Evolutionary conservation across 1,284 basidiomycete genomes (phyloP).

Genomic region (Ganoderma lucidum): DNA sequence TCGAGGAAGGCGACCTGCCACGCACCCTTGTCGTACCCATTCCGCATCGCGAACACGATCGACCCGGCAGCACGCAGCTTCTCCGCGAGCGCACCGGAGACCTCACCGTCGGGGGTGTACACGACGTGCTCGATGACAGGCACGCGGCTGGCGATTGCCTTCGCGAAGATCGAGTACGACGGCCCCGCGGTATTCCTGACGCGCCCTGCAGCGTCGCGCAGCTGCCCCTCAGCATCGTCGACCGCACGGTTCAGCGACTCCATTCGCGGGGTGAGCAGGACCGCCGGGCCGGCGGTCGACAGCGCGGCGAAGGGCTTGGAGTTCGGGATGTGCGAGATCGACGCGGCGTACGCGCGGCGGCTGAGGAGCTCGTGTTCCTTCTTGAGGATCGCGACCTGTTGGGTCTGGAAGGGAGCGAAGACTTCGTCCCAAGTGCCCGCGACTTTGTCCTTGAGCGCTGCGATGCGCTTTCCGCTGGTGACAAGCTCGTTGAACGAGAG

Average conservation of each 20-base stretch:
- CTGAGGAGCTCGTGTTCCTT: constrained; percentile 52
- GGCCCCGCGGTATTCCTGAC: constrained; percentile 64
- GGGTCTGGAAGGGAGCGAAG: constrained; percentile 41
- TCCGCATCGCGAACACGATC: constrained; percentile 64
- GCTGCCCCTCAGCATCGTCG: constrained; percentile 59
- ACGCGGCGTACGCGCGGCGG: constrained; percentile 52
- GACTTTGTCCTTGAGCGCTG: constrained; percentile 57
- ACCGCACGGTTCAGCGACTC: constrained; percentile 68
- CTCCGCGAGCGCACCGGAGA: constrained; percentile 32
- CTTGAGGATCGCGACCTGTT: constrained; percentile 47
- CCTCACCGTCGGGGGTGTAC: constrained; percentile 46
- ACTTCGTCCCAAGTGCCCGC: constrained; percentile 55
- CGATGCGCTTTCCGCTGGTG: constrained; percentile 55
- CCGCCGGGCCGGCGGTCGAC: constrained; percentile 37
- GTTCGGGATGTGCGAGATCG: constrained; percentile 57
- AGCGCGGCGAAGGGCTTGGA: constrained; percentile 48
- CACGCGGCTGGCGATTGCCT: constrained; percentile 45
- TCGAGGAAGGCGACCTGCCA: constrained; percentile 63
- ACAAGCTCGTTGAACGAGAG: constrained; percentile 49
- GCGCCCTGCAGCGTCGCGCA: constrained; percentile 52
- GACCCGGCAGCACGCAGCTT: constrained; percentile 37
- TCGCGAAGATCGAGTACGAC: constrained; percentile 59
- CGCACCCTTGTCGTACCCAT: constrained; percentile 54
- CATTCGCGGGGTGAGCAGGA: constrained; percentile 63
- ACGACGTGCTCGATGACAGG: constrained; percentile 52